These are phyloP conservation scores for Scedosporium aurantiacum DNA, from an alignment of 2,329 filamentous ascomycete genomes.

Conservation along the genomic window DNA sequence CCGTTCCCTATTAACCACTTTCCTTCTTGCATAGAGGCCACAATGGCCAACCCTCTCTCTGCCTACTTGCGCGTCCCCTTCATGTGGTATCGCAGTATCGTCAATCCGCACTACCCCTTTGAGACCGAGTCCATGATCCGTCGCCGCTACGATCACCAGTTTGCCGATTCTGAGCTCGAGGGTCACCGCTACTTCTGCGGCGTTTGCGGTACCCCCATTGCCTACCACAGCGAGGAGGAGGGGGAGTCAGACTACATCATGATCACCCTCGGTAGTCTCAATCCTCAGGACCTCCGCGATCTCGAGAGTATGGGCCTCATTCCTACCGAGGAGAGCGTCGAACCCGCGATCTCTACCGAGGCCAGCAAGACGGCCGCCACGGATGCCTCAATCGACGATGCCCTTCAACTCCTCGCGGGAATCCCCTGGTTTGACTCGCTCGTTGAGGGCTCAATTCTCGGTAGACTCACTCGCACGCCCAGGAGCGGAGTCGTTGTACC, in stretches of 20 bases:
- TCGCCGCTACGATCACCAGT: conserved; percentile 51
- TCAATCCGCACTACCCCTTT: conserved; percentile 65
- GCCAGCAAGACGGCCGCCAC: conserved; percentile 16
- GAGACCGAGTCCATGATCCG: conserved; percentile 60
- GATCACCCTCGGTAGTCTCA: conserved; percentile 68
- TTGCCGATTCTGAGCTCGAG: conserved; percentile 35
- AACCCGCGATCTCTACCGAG: conserved; percentile 11
- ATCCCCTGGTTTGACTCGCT: conserved; percentile 68
- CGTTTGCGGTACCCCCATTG: conserved; percentile 78
- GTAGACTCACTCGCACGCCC: neutral
- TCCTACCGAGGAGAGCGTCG: conserved; percentile 29
- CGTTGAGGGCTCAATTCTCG: conserved; percentile 4
- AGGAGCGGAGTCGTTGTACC: neutral
- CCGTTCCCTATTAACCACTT: neutral
- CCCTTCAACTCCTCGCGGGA: conserved; percentile 19
- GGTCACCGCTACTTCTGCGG: conserved; percentile 73
- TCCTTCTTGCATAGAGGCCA: conserved; percentile 35
- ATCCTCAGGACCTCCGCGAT: conserved; percentile 57
- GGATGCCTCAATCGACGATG: conserved; percentile 15
- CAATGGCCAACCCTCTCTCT: conserved; percentile 61
- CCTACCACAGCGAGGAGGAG: conserved; percentile 63
- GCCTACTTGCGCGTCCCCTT: conserved; percentile 78
- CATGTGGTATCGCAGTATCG: conserved; percentile 66
- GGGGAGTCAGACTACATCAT: conserved; percentile 69
- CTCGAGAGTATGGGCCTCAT: conserved; percentile 69